These are phyloP conservation scores for Geotrichum histeridarum DNA, from an alignment of 1,139 yeast species.

Conservation along the genomic window DNA sequence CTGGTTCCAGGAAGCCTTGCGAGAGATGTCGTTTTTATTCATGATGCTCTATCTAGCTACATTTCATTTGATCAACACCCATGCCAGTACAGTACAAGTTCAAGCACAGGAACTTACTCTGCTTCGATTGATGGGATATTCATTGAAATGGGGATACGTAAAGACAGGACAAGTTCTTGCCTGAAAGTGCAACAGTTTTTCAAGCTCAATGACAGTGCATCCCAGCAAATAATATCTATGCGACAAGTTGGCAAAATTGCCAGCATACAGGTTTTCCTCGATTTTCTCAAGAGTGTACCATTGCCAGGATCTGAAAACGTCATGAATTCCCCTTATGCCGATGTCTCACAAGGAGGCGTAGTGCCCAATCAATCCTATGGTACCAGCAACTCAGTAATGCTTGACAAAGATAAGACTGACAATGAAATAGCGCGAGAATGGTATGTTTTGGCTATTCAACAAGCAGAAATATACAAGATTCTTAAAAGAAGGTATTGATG, in stretches of 20 bases:
- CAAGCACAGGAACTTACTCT: neutral
- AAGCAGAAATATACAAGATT: conserved; percentile 2
- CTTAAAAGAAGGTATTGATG: neutral
- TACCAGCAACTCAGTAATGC: neutral
- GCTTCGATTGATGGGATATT: conserved; percentile 8
- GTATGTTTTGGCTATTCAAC: conserved; percentile 7
- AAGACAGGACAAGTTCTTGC: neutral
- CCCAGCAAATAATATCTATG: conserved; percentile 9
- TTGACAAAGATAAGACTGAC: neutral
- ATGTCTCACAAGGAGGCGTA: neutral
- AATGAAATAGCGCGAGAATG: conserved; percentile 7
- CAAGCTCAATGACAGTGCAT: conserved; percentile 8
- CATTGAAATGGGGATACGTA: neutral
- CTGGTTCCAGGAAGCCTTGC: neutral
- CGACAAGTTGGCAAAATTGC: conserved; percentile 8
- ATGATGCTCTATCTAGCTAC: neutral
- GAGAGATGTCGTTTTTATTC: neutral
- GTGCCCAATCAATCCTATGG: neutral
- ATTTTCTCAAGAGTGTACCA: conserved; percentile 1
- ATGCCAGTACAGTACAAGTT: neutral
- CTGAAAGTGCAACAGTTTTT: conserved; percentile 7
- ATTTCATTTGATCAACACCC: neutral
- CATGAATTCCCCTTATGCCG: neutral
- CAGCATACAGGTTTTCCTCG: conserved; percentile 7
- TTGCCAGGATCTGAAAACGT: conserved; percentile 1